Evolutionary conservation across 192 early-diverging fungal species (phyloP).

Genomic region (Jimgerdemannia flammicorona): DNA sequence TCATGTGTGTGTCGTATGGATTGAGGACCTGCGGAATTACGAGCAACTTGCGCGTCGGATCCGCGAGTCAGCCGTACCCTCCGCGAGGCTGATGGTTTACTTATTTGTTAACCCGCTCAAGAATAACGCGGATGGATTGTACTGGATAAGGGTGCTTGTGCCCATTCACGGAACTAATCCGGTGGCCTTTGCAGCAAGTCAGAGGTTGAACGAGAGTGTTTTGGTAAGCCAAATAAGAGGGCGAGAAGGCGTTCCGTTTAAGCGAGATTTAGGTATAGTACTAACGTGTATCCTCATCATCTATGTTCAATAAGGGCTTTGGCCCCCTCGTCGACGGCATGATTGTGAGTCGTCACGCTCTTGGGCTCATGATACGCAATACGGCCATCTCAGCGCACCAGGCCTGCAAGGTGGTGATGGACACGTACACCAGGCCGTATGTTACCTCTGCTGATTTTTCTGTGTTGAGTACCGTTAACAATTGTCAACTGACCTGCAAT

Average conservation of each 20-base stretch:
- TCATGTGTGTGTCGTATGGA: constrained; percentile 67
- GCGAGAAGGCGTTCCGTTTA: not conserved
- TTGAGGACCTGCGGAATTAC: constrained; percentile 52
- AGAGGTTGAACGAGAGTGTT: constrained; percentile 39
- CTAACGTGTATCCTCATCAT: not conserved
- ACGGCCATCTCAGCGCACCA: constrained; percentile 68
- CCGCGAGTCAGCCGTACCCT: constrained; percentile 5
- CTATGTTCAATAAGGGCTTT: constrained; percentile 26
- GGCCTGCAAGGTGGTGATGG: constrained; percentile 46
- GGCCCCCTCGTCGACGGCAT: constrained; percentile 76
- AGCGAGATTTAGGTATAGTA: not conserved
- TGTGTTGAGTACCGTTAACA: not conserved
- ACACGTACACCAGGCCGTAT: constrained; percentile 54
- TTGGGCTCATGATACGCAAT: constrained; percentile 65
- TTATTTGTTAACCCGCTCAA: constrained; percentile 69
- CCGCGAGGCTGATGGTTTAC: constrained; percentile 41
- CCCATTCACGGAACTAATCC: constrained; percentile 22
- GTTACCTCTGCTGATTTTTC: constrained; percentile 9
- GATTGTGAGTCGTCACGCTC: constrained; percentile 60
- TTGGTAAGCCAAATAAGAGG: constrained; percentile 29
- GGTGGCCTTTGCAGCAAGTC: constrained; percentile 16
- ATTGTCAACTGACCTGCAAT: too few species aligned
- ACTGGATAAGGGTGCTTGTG: constrained; percentile 60
- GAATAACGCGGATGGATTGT: constrained; percentile 55
- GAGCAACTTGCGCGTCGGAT: constrained; percentile 44